Evolutionary conservation across 352 stramenopile species (phyloP).

Genomic region (Pythium aristosporum): DNA sequence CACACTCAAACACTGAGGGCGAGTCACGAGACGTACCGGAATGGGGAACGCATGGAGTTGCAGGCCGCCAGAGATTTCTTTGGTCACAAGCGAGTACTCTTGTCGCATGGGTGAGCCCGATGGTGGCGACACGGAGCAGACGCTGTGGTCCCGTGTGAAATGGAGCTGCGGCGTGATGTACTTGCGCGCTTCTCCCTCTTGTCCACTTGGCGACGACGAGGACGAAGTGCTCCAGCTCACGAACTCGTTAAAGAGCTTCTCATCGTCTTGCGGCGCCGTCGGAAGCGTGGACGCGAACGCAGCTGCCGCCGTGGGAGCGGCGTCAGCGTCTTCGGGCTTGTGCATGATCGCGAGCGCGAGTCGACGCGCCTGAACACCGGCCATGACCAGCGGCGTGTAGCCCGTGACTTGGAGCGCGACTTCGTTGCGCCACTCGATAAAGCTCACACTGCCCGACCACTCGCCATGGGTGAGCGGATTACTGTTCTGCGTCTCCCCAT

Average conservation of each 20-base stretch:
- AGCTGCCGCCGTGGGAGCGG: slow-evolving; percentile 11
- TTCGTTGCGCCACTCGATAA: slow-evolving; percentile 83
- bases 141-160: slow-evolving; percentile 71
- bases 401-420: slow-evolving; percentile 75
- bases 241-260: slow-evolving; percentile 85
- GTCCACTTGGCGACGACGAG: slow-evolving; percentile 18
- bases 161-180: slow-evolving; percentile 68
- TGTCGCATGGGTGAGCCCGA: slow-evolving; percentile 57
- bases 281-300: not conserved
- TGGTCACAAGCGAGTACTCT: slow-evolving; percentile 81
- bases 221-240: slow-evolving; percentile 63
- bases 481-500: slow-evolving; percentile 35
- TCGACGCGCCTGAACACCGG: slow-evolving; percentile 69
- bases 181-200: slow-evolving; percentile 48
- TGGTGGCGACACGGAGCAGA: slow-evolving; percentile 66
- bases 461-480: slow-evolving; percentile 54
- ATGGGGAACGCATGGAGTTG: slow-evolving; percentile 81
- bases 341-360: slow-evolving; percentile 73
- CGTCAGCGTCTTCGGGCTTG: slow-evolving; percentile 31
- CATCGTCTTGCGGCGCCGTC: slow-evolving; percentile 48
- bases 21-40: slow-evolving; percentile 37
- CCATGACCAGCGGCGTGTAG: slow-evolving; percentile 78
- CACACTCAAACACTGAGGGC: not conserved
- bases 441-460: slow-evolving; percentile 80
- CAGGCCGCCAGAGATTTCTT: slow-evolving; percentile 82